Evolutionary conservation across 306 rosid species (phyloP), one percentile per base, ranked within the genome.

Genomic region (Lablab purpureus): DNA sequence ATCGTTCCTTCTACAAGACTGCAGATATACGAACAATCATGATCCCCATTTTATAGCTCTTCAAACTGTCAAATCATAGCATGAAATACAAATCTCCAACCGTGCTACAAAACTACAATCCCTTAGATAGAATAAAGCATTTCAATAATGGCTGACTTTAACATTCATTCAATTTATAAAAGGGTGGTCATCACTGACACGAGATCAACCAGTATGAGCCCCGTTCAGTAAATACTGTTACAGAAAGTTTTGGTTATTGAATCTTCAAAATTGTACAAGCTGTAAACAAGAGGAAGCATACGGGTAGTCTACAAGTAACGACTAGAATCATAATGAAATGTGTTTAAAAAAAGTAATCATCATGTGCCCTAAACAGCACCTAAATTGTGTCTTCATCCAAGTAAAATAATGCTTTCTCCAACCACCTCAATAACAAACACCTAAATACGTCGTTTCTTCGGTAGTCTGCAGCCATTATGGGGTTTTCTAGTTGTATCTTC

Each of bases 401-500:
- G 56, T 67, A 28, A 25, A 25, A 36, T 56, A 79, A 9, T 5
- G 59, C 36, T 66, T 66, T 41, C n/a, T 12, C 18, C 45, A 43
- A 55, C 47, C 59, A 23, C 30, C 66, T 34, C 15, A 60, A 27
- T 18, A 30, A 15, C 23, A 67, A 41, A 32, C 19, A 64, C 40
- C 81, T 82, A 90, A 40, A 85, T 78, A 0, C 94, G 84, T 40
- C 92, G 87, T 67, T 73, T 80, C 88, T 86, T 90, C 5, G 87
- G 92, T 54, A 82, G 89, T 37, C 92, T 80, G 81, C 92, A 90
- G 15, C 92, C 95, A 56, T 90, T 87, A 67, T 93, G 97, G 50
- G 97, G 90, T 4, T 81, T 76, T 25, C 87, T 79, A 30, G 97
- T 91, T 47, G 90, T 80, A 80, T 93, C 97, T 87, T 91, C 97